Evolutionary conservation across 805 yeast genomes (phyloP).

Genomic region (Pichia nakasei): DNA sequence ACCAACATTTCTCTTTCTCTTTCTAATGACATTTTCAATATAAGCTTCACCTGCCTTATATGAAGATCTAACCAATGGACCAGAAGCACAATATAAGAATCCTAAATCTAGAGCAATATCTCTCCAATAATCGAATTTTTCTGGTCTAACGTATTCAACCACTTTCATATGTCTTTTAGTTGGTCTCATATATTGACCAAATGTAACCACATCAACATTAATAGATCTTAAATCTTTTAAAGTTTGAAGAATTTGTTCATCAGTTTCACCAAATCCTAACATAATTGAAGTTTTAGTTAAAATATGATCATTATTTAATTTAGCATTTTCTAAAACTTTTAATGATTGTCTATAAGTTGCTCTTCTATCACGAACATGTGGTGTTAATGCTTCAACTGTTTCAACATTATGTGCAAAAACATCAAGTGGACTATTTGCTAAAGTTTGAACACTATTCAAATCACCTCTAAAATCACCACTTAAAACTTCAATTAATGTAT

Average conservation of each 20-base stretch:
- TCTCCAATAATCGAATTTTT: constrained; percentile 90
- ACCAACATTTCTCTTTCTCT: constrained; percentile 46
- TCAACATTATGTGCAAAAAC: constrained; percentile 97
- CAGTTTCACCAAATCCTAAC: constrained; percentile 96
- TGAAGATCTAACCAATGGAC: constrained; percentile 92
- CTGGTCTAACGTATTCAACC: constrained; percentile 89
- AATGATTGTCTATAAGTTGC: constrained; percentile 91
- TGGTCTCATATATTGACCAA: constrained; percentile 99
- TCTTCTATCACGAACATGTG: constrained; percentile 90
- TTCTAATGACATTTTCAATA: constrained; percentile 84
- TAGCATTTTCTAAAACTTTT: constrained; percentile 71
- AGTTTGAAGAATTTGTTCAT: constrained; percentile 75
- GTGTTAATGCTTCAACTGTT: constrained; percentile 92
- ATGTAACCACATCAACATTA: constrained; percentile 89
- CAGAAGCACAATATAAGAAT: constrained; percentile 92
- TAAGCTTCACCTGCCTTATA: constrained; percentile 98
- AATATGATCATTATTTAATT: constrained; percentile 60
- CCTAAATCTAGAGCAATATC: constrained; percentile 81
- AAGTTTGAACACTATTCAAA: constrained; percentile 62
- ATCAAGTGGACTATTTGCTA: constrained; percentile 84
- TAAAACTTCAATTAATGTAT: constrained; percentile 83
- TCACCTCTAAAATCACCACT: constrained; percentile 96
- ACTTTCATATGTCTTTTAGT: constrained; percentile 98
- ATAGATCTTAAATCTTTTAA: constrained; percentile 66
- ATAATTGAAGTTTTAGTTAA: constrained; percentile 90